Conservation (phyloP, 2,329 filamentous ascomycete genomes). For the Coniella lustricola region DNA sequence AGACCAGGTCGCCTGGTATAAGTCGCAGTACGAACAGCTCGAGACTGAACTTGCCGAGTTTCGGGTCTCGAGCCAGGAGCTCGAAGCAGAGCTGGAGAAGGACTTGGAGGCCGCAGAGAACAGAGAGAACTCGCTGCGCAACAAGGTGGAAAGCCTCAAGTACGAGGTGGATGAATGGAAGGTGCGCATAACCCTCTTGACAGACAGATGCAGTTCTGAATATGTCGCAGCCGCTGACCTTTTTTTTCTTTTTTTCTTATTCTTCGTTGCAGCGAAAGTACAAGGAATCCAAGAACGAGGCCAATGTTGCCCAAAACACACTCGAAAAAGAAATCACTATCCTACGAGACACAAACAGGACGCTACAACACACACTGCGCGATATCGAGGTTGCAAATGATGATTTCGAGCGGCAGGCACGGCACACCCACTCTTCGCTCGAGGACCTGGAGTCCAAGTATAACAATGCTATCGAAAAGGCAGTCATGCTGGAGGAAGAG, state of each 20-base stretch:
- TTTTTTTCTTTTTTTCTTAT: constrained; percentile 5
- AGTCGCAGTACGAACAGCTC: constrained; percentile 86
- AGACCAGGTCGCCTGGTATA: constrained; percentile 89
- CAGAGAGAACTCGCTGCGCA: constrained; percentile 74
- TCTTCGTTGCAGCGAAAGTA: constrained; percentile 69
- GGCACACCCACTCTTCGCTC: constrained; percentile 89
- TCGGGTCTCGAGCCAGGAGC: constrained; percentile 84
- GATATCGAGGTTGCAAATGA: constrained; percentile 98
- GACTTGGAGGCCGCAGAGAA: constrained; percentile 95
- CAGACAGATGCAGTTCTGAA: background rate
- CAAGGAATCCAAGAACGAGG: constrained; percentile 87
- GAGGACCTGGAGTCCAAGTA: constrained; percentile 98
- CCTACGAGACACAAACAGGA: constrained; percentile 76
- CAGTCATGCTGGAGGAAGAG: constrained; percentile 91
- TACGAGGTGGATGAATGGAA: constrained; percentile 99
- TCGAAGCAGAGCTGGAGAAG: constrained; percentile 91
- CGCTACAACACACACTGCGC: constrained; percentile 73
- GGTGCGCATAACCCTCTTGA: constrained; percentile 44
- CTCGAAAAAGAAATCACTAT: constrained; percentile 95
- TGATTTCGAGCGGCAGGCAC: constrained; percentile 92
- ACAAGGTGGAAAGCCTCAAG: constrained; percentile 75
- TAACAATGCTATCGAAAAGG: constrained; percentile 86
- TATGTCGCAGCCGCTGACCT: constrained; percentile 18
- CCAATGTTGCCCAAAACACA: constrained; percentile 72
- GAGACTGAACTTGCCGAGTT: constrained; percentile 91